Conservation (phyloP, 2,329 filamentous ascomycete species). For the Madurella fahalii region DNA sequence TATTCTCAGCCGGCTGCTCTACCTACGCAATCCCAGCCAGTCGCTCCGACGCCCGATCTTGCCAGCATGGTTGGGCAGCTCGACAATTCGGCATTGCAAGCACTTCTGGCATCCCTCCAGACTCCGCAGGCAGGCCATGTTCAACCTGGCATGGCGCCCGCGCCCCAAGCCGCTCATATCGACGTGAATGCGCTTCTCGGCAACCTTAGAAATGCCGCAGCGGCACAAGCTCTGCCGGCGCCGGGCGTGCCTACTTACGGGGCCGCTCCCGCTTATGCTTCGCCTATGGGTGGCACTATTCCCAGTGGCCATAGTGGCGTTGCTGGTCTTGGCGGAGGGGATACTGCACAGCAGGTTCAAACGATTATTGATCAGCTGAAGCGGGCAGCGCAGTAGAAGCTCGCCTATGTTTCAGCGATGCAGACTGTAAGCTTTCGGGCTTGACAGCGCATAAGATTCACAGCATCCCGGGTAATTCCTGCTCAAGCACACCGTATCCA, state of each 20-base stretch:
- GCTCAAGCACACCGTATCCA: no score
- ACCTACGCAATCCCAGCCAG: slow-evolving; percentile 22
- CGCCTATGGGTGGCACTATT: not conserved
- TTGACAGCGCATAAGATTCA: not conserved
- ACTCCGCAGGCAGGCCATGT: slow-evolving; percentile 29
- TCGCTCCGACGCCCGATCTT: slow-evolving; percentile 18
- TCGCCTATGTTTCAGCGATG: not conserved
- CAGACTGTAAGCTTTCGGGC: not conserved
- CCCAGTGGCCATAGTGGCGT: not conserved
- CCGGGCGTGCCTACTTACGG: slow-evolving; percentile 9
- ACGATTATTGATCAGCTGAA: slow-evolving; percentile 27
- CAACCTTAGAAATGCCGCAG: slow-evolving; percentile 32
- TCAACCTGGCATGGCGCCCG: slow-evolving; percentile 19
- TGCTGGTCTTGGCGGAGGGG: slow-evolving; percentile 5
- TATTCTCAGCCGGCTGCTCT: slow-evolving; percentile 20
- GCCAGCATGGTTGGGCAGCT: slow-evolving; percentile 27
- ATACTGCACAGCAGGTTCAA: slow-evolving; percentile 25
- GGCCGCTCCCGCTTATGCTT: slow-evolving; percentile 7
- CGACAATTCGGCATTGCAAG: slow-evolving; percentile 33
- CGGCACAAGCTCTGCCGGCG: slow-evolving; percentile 4
- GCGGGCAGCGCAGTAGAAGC: slow-evolving; percentile 12
- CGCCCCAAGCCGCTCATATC: slow-evolving; percentile 31
- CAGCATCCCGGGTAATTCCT: no score
- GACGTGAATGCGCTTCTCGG: slow-evolving; percentile 47
- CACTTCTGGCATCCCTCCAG: slow-evolving; percentile 33